Conservation (phyloP, 1,139 yeast genomes). For the Taphrina betulina region DNA sequence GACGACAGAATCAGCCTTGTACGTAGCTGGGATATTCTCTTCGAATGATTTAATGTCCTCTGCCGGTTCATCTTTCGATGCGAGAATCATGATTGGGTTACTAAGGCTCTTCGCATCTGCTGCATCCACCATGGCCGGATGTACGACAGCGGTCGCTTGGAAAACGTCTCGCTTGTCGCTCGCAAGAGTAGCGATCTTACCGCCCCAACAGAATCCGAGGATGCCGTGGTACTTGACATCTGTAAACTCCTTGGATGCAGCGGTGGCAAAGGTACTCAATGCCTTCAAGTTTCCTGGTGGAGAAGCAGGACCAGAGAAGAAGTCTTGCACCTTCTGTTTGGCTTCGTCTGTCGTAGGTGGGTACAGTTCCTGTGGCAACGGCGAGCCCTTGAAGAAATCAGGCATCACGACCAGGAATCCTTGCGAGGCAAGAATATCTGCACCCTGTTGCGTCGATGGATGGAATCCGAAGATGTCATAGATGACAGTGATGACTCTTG, state of each 20-base stretch:
- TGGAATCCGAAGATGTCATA: constrained; percentile 38
- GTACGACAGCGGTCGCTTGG: constrained; percentile 36
- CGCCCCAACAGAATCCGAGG: constrained; percentile 34
- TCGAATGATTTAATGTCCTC: constrained; percentile 34
- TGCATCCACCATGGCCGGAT: constrained; percentile 37
- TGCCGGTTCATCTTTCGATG: constrained; percentile 36
- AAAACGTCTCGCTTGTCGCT: constrained; percentile 34
- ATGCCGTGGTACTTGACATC: constrained; percentile 23
- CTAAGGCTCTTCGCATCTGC: constrained; percentile 37
- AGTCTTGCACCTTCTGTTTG: constrained; percentile 20
- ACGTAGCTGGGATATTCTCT: constrained; percentile 7
- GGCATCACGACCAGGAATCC: constrained; percentile 38
- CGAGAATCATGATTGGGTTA: constrained; percentile 37
- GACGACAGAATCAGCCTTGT: constrained; percentile 32
- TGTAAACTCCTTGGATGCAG: constrained; percentile 30
- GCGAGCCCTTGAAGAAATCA: constrained; percentile 37
- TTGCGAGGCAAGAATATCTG: constrained; percentile 36
- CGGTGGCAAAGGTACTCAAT: constrained; percentile 33
- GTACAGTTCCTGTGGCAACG: constrained; percentile 30
- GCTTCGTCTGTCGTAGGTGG: constrained; percentile 29
- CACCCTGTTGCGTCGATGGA: constrained; percentile 37
- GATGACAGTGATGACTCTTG: constrained; percentile 18
- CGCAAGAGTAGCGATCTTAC: constrained; percentile 35
- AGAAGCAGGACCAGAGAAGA: constrained; percentile 19
- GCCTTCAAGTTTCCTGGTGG: constrained; percentile 30